Percentiles rank a stretch among this genome's conserved stretches.
Evolutionary conservation across 495 filamentous ascomycete genomes (phyloP).

Genomic region (Articulospora tetracladia): DNA sequence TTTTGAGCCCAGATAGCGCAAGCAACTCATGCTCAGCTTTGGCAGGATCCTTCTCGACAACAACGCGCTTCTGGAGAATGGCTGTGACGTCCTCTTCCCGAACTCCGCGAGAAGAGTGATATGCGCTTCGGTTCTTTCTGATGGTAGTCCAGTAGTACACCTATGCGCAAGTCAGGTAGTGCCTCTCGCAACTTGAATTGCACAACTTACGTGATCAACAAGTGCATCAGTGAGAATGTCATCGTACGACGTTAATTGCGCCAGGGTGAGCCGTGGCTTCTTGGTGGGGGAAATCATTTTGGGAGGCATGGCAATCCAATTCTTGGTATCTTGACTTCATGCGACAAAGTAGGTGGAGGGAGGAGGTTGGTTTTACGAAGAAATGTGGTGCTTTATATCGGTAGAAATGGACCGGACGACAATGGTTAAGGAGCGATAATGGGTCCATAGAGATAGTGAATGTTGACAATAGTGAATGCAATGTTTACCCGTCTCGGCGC

Average conservation of each 20-base stretch:
- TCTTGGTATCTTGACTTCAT: neutral
- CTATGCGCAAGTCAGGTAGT: constrained; percentile 39
- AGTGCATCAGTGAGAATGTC: constrained; percentile 95
- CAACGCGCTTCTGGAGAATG: constrained; percentile 72
- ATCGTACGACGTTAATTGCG: constrained; percentile 88
- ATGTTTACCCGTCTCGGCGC: neutral
- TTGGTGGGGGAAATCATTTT: constrained; percentile 9
- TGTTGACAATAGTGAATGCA: neutral
- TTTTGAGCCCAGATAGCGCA: constrained; percentile 66
- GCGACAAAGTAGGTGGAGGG: constrained; percentile 11
- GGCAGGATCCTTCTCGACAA: constrained; percentile 66
- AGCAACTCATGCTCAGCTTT: constrained; percentile 70
- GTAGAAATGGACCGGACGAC: neutral
- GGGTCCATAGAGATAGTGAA: constrained; percentile 11
- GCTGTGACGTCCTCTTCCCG: constrained; percentile 74
- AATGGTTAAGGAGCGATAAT: neutral
- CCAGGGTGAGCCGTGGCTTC: constrained; percentile 58
- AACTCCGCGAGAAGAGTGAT: constrained; percentile 76
- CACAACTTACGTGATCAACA: constrained; percentile 77
- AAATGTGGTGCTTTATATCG: constrained; percentile 7
- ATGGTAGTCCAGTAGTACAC: constrained; percentile 93
- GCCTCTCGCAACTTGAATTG: neutral
- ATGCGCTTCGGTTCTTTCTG: constrained; percentile 88
- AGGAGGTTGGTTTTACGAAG: constrained; percentile 12
- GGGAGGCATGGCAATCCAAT: constrained; percentile 17